A percentile compares a stretch with the other conserved stretches of the same genome.
Conservation (phyloP, 768 basidiomycete species). For the Pholiota molesta region DNA sequence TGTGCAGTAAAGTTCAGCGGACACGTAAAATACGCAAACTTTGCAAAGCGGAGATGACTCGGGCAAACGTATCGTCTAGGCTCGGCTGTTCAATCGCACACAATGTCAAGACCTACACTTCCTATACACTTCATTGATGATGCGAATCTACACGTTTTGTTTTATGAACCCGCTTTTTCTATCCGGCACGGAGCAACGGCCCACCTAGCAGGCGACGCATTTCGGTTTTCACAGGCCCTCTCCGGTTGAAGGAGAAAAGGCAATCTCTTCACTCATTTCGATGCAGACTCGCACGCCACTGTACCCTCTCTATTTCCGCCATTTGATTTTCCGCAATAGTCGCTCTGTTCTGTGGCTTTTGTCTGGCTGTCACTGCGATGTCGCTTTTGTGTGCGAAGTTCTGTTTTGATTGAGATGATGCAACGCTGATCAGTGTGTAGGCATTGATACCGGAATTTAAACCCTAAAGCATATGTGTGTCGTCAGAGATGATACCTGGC, state of each 20-base stretch:
- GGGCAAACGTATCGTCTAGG: neutral
- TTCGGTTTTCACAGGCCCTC: conserved; percentile 5
- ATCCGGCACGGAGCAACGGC: conserved; percentile 9
- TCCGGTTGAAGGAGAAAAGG: conserved; percentile 3
- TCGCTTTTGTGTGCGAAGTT: neutral
- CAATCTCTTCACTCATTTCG: conserved; percentile 7
- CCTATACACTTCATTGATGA: neutral
- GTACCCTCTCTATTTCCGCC: conserved; percentile 15
- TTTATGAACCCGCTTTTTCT: neutral
- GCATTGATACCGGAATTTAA: neutral
- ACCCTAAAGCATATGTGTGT: neutral
- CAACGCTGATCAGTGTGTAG: neutral
- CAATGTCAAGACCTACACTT: neutral
- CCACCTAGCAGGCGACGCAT: neutral
- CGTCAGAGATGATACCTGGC: neutral
- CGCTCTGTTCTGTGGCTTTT: neutral
- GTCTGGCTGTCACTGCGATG: neutral
- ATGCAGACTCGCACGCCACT: conserved; percentile 15
- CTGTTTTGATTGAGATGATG: neutral
- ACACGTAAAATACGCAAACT: neutral
- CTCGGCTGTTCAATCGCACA: neutral
- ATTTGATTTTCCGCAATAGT: conserved; percentile 8
- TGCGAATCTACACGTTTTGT: neutral
- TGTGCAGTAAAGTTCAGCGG: neutral
- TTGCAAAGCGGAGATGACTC: neutral